Evolutionary conservation across 305 asterid genomes (phyloP), one percentile per base, ranked within the genome.

Genomic region (Fraxinus platypoda): DNA sequence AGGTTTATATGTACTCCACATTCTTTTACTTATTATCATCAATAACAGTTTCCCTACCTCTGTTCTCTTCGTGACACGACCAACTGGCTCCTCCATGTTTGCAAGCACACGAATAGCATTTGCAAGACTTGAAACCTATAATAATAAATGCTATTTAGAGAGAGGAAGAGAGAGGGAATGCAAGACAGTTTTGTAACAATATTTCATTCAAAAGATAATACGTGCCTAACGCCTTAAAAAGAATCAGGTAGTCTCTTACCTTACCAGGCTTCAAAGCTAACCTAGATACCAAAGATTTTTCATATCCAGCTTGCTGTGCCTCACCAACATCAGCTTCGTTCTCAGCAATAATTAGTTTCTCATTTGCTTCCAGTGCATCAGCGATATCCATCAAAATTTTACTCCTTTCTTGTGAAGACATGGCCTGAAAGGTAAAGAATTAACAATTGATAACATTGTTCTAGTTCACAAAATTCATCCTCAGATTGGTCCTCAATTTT

Each of bases 81-180:
- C 99, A 82, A 94, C 86, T 57, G 99, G 99, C 88, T 97, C 99
- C 88, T 94, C 97, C 98, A 97, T 93, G 77, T 93, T 92, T 73
- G 98, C 98, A 81, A 97, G 98, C 89, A 91, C 91, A 19, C 98
- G 98, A 80, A 94, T 87, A 68, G 99, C 90, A 81, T 90, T 93
- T 81, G 98, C 97, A 82, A 97, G 99, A 85, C 89, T 89, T 77
- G 95, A 86, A 87, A 97, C 84, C 99, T 97, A 77, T 49, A 84
- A 87, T 23, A 72, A 74, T 75, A 68, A 49, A 13, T 41, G 43
- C 57, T 2, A 8, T 15, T 31, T 75, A 81, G 57, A 78, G 34
- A 75, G 64, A 77, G 31, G 15, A 41, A 43, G 54, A 43, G n/a
- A 43, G 78, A 75, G 38, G 62, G 80, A 74, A 71, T 15, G 38